phyloP scores from a whole-genome alignment of 371 early-diverging fungal species.

The Pancytospora philotis region DNA sequence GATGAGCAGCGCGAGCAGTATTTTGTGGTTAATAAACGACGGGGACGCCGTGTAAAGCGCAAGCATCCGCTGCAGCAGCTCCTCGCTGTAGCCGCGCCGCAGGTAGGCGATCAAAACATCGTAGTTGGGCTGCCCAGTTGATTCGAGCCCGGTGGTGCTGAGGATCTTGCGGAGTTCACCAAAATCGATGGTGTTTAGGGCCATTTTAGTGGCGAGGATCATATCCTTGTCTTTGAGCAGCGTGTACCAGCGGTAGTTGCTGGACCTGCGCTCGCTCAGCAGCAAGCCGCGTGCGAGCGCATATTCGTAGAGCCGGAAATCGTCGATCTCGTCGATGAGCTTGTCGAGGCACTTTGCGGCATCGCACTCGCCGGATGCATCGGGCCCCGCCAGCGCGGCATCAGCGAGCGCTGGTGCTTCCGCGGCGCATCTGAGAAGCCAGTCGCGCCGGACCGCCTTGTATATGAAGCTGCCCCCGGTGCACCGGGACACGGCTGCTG shows the following conservation, averaged over 20 bases:
- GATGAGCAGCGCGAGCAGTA: constrained; percentile 32
- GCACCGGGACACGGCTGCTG: background rate
- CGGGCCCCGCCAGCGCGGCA: background rate
- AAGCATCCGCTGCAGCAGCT: background rate
- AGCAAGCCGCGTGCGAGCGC: constrained; percentile 35
- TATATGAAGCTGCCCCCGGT: background rate
- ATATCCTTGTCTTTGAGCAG: constrained; percentile 6
- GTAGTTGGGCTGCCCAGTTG: background rate
- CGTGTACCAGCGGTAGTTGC: constrained; percentile 36
- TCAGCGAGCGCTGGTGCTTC: background rate
- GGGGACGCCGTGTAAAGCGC: background rate
- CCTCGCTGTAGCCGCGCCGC: background rate
- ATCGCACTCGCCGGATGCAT: background rate
- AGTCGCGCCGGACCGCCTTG: background rate
- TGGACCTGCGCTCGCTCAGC: constrained; percentile 6
- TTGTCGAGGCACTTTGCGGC: constrained; percentile 1
- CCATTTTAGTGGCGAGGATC: constrained; percentile 5
- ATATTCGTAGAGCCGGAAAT: constrained; percentile 54
- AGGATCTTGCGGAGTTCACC: constrained; percentile 23
- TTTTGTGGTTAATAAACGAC: constrained; percentile 20
- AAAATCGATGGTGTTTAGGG: constrained; percentile 12
- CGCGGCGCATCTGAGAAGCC: background rate
- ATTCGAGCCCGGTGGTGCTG: background rate
- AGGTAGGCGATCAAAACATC: constrained; percentile 9
- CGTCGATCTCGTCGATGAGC: constrained; percentile 49